Conservation (phyloP, 2,329 filamentous ascomycete species). For the Pseudogymnoascus sp. region DNA sequence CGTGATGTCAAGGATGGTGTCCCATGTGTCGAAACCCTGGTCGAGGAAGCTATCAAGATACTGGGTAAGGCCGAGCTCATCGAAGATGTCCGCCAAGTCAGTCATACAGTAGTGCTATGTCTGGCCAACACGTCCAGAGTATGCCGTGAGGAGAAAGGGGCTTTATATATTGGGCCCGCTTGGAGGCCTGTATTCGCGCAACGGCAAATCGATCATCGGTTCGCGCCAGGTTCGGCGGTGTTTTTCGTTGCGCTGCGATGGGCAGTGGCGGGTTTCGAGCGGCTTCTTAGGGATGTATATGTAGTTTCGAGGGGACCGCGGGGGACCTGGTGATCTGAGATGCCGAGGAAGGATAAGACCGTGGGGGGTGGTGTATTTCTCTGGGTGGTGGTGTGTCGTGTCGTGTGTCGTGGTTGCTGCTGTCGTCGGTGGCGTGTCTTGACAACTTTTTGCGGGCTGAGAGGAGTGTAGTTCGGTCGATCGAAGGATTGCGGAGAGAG, state of each 20-base stretch:
- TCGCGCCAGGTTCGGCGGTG: neutral
- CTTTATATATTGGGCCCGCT: neutral
- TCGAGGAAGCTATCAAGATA: conserved; percentile 67
- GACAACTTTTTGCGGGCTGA: neutral
- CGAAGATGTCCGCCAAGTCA: conserved; percentile 59
- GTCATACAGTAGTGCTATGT: conserved; percentile 30
- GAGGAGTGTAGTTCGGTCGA: neutral
- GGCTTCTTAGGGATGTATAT: neutral
- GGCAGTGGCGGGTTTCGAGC: neutral
- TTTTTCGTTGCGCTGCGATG: neutral
- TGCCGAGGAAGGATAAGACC: conserved; percentile 15
- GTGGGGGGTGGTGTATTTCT: neutral
- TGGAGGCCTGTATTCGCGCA: neutral
- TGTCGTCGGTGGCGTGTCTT: neutral
- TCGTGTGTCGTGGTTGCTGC: neutral
- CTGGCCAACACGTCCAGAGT: conserved; percentile 28
- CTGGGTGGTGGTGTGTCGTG: neutral
- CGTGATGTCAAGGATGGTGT: conserved; percentile 74
- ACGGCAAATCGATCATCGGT: neutral
- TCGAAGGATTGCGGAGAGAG: neutral
- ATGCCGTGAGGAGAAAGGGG: neutral
- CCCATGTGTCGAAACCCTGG: conserved; percentile 81
- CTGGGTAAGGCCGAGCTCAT: conserved; percentile 70
- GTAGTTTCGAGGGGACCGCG: neutral
- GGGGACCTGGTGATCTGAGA: conserved; percentile 11